Evolutionary conservation across 2,329 filamentous ascomycete species (phyloP), one percentile per base, ranked within the genome.

Genomic region (Aspergillus sp.): DNA sequence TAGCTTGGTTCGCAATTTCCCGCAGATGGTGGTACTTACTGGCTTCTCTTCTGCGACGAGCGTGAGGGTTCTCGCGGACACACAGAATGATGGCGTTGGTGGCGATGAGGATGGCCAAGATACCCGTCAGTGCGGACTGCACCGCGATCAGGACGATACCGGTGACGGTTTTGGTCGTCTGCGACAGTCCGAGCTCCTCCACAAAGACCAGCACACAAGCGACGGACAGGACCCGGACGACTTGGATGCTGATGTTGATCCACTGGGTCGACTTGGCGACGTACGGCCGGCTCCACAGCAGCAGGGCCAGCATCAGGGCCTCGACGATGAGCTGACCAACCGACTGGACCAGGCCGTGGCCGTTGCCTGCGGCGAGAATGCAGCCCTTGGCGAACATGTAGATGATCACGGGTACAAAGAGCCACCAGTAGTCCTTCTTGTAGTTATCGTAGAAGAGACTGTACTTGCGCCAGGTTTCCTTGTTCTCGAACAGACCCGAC

Each of bases 361-460:
- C 91, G 66, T 97, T 88, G 41, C 84, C 90, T 25, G 85, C 89
- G 13, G 93, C 93, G 59, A 97, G 86, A 53, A 93, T 85, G 56
- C 86, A 88, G 50, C 93, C 92, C 76, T 94, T 94, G 68, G 85
- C 87, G 67, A 97, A 91, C 78, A 92, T 88, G 78, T 97, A 97
- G 58, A 91, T 56, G 65, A 97, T 96, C 56, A 83, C 79, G 0
- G 94, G 94, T 13, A 97, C 81, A 68, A 99, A 97, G 20, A 97
- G 75, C 93, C 93, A 97, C 94, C 94, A 99, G 78, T 93, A 96
- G 63, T 87, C 85, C 73, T 89, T 91, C 77, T 91, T 91, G 80
- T 96, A 97, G 63, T 87, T 88, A 66, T 97, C 94, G 78, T 99
- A 99, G 76, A 99, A 97, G 57, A 97, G 81, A 65, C 89, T 94